These are phyloP conservation scores for Venturia asperata DNA, from an alignment of 2,329 filamentous ascomycete genomes.

Conservation along the genomic window DNA sequence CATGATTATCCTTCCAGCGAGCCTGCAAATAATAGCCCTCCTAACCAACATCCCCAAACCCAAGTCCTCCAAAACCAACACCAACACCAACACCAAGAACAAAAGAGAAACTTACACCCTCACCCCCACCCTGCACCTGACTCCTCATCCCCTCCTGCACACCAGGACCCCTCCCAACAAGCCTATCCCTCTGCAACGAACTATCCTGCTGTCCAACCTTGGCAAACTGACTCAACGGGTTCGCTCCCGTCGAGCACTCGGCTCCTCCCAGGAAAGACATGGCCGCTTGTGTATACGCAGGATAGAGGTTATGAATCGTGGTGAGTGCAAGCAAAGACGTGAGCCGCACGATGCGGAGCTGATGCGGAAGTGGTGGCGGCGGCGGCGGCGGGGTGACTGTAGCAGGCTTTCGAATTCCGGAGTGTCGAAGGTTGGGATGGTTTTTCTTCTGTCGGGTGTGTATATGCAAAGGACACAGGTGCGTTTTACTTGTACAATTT, in stretches of 20 bases:
- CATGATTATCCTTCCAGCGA: not conserved
- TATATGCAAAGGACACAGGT: not conserved
- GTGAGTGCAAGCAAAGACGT: not conserved
- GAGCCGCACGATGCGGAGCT: not conserved
- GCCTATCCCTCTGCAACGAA: slow-evolving; percentile 81
- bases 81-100: not conserved
- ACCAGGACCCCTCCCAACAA: slow-evolving; percentile 67
- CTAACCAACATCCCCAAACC: not conserved
- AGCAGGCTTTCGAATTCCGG: no score
- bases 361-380: slow-evolving; percentile 11
- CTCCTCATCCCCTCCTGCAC: slow-evolving; percentile 72
- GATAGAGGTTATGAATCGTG: no score
- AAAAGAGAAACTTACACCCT: slow-evolving; percentile 32
- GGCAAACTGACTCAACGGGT: slow-evolving; percentile 93
- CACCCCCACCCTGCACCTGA: slow-evolving; percentile 62
- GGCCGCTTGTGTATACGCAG: slow-evolving; percentile 13
- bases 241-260: slow-evolving; percentile 93
- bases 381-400: not conserved
- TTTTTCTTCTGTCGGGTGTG: not conserved
- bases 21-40: not conserved
- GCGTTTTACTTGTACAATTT: not conserved
- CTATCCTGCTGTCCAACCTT: slow-evolving; percentile 97
- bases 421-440: no score
- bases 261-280: slow-evolving; percentile 97
- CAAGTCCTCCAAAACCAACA: not conserved